Conservation (phyloP, 495 filamentous ascomycete genomes). For the Aspergillus affinis region DNA sequence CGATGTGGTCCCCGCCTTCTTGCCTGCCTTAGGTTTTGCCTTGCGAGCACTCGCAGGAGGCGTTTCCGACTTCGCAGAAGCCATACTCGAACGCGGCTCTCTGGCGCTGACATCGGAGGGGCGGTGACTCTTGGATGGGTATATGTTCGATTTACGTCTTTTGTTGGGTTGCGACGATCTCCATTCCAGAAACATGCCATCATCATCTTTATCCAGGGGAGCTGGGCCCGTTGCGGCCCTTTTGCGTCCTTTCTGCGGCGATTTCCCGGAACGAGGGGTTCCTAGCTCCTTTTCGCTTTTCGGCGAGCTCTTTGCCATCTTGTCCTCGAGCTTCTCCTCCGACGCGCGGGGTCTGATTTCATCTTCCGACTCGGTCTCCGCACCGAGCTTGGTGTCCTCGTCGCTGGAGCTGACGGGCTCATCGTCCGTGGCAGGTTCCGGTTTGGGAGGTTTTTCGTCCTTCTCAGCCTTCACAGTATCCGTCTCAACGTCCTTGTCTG, state of each 20-base stretch:
- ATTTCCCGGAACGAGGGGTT: slow-evolving; percentile 2
- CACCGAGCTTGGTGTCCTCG: slow-evolving; percentile 20
- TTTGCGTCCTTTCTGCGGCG: slow-evolving; percentile 10
- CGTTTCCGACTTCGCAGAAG: slow-evolving; percentile 19
- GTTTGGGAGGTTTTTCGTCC: neutral
- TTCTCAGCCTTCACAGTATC: neutral
- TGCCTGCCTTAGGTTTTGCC: slow-evolving; percentile 6
- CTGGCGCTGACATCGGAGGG: slow-evolving; percentile 8
- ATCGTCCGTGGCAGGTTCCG: slow-evolving; percentile 27
- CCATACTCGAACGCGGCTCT: slow-evolving; percentile 18
- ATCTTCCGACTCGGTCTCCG: slow-evolving; percentile 6
- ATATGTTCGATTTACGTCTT: slow-evolving; percentile 19
- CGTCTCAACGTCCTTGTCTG: neutral
- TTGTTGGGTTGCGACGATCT: slow-evolving; percentile 25
- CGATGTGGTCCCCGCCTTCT: slow-evolving; percentile 8
- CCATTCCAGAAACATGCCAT: slow-evolving; percentile 16
- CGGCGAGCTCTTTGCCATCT: slow-evolving; percentile 12
- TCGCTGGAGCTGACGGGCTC: slow-evolving; percentile 33
- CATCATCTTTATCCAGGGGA: slow-evolving; percentile 16
- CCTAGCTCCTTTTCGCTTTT: neutral
- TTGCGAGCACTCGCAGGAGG: slow-evolving; percentile 1
- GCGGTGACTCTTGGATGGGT: slow-evolving; percentile 18
- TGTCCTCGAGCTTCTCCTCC: slow-evolving; percentile 25
- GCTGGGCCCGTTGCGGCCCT: slow-evolving; percentile 7
- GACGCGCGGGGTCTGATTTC: slow-evolving; percentile 15